Evolutionary conservation across 1,139 yeast species (phyloP).

Genomic region (Sugiyamaella paludigena): DNA sequence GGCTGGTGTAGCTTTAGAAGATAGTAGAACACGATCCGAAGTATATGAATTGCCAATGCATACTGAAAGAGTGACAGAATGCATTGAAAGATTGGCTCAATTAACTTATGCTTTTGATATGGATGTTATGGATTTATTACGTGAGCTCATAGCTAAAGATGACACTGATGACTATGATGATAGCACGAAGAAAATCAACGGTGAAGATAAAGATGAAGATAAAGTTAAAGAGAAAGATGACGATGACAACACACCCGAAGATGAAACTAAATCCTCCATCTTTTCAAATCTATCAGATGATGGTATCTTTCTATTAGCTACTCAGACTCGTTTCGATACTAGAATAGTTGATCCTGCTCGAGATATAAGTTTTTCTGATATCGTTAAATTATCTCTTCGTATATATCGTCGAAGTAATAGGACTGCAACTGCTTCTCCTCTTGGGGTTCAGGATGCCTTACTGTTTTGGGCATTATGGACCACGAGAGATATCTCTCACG

Average conservation of each 20-base stretch:
- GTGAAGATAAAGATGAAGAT: constrained; percentile 13
- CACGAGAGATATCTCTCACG: constrained; percentile 35
- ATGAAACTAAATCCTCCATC: constrained; percentile 17
- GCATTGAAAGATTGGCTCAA: constrained; percentile 49
- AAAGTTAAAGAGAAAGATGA: constrained; percentile 15
- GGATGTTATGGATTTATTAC: constrained; percentile 47
- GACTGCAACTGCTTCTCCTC: constrained; percentile 38
- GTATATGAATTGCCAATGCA: constrained; percentile 26
- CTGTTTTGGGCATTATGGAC: constrained; percentile 46
- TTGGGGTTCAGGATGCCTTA: constrained; percentile 42
- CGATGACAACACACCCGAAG: constrained; percentile 14
- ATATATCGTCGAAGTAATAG: constrained; percentile 21
- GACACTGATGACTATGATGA: neutral
- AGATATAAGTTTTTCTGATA: constrained; percentile 20
- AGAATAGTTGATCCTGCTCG: neutral
- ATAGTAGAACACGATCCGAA: constrained; percentile 21
- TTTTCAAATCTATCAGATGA: constrained; percentile 30
- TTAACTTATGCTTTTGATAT: constrained; percentile 64
- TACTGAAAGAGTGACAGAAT: constrained; percentile 34
- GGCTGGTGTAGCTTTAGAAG: constrained; percentile 26
- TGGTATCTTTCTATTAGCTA: constrained; percentile 37
- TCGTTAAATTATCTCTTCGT: constrained; percentile 27
- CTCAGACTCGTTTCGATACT: constrained; percentile 33
- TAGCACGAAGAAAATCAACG: constrained; percentile 13
- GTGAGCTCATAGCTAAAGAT: constrained; percentile 26